phyloP scores from a whole-genome alignment of 2,329 filamentous ascomycete genomes.

The Rutstroemia sp. region DNA sequence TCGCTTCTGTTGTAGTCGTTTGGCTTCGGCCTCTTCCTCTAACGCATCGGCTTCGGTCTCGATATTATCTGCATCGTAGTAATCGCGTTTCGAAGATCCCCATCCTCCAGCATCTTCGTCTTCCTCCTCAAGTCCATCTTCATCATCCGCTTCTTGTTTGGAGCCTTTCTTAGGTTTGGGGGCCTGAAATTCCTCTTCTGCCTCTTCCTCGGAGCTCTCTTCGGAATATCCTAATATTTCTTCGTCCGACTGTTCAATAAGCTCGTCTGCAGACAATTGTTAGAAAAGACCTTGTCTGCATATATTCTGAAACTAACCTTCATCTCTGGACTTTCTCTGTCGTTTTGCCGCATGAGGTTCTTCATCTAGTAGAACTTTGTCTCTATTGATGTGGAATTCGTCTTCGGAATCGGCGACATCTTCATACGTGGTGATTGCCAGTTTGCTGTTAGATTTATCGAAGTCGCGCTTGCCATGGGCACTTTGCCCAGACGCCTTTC shows the following conservation, averaged over 20 bases:
- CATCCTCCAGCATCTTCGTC: slow-evolving; percentile 63
- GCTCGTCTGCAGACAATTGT: slow-evolving; percentile 34
- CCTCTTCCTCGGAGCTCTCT: slow-evolving; percentile 34
- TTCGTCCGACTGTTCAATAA: slow-evolving; percentile 54
- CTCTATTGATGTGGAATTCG: slow-evolving; percentile 80
- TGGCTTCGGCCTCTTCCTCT: slow-evolving; percentile 87
- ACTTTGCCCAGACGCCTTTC: slow-evolving; percentile 5
- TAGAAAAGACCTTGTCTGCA: neutral
- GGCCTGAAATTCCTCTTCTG: slow-evolving; percentile 22
- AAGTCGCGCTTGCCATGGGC: neutral
- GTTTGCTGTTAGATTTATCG: slow-evolving; percentile 25
- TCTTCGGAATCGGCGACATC: slow-evolving; percentile 93
- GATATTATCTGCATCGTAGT: slow-evolving; percentile 79
- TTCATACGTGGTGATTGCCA: slow-evolving; percentile 49
- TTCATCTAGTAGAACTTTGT: slow-evolving; percentile 81
- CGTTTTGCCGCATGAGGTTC: slow-evolving; percentile 66
- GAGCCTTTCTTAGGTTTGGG: slow-evolving; percentile 30
- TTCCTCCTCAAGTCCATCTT: slow-evolving; percentile 48
- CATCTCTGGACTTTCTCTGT: slow-evolving; percentile 60
- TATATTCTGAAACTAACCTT: slow-evolving; percentile 38
- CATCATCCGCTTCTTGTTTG: slow-evolving; percentile 42
- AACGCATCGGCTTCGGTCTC: slow-evolving; percentile 64
- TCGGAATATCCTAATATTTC: slow-evolving; percentile 48
- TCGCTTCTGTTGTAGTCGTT: slow-evolving; percentile 84
- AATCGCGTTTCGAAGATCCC: slow-evolving; percentile 82